Evolutionary conservation across 1,139 yeast genomes (phyloP).

Genomic region (Magnusiomyces paraingens): DNA sequence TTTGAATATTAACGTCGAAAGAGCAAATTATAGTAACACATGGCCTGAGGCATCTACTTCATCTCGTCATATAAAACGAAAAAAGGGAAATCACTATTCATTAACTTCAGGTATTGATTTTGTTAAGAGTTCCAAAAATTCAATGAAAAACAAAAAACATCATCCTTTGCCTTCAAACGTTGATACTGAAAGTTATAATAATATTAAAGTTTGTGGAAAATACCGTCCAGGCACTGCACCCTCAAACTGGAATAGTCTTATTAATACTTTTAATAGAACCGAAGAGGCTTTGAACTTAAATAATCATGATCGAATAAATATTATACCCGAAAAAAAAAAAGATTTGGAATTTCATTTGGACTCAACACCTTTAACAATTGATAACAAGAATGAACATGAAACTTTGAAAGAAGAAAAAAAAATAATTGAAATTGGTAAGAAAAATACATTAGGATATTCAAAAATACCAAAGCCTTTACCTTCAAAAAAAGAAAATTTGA

Average conservation of each 20-base stretch:
- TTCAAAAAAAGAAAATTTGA: neutral
- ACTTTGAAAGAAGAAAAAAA: neutral
- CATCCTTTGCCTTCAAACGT: neutral
- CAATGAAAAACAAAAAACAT: neutral
- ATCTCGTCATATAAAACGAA: slow-evolving; percentile 6
- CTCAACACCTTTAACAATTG: neutral
- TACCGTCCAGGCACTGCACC: slow-evolving; percentile 17
- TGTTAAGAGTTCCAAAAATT: neutral
- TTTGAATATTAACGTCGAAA: slow-evolving; percentile 26
- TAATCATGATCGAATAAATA: slow-evolving; percentile 12
- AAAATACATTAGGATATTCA: too few relatives aligned
- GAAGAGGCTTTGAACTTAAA: slow-evolving; percentile 11
- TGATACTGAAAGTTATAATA: neutral
- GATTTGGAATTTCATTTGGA: too few relatives aligned
- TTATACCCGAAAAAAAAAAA: neutral
- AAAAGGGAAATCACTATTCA: slow-evolving; percentile 5
- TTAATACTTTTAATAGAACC: slow-evolving; percentile 3
- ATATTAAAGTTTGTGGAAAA: slow-evolving; percentile 11
- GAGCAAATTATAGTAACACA: slow-evolving; percentile 20
- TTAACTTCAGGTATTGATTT: slow-evolving; percentile 4
- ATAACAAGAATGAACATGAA: neutral
- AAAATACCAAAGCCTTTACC: too few relatives aligned
- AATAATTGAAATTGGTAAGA: neutral
- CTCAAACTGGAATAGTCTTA: slow-evolving; percentile 10
- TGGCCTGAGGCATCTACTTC: slow-evolving; percentile 6